A percentile compares a stretch with the other conserved stretches of the same genome.
Conservation (phyloP, 257 asterid genomes). For the Penstemon eatonii region DNA sequence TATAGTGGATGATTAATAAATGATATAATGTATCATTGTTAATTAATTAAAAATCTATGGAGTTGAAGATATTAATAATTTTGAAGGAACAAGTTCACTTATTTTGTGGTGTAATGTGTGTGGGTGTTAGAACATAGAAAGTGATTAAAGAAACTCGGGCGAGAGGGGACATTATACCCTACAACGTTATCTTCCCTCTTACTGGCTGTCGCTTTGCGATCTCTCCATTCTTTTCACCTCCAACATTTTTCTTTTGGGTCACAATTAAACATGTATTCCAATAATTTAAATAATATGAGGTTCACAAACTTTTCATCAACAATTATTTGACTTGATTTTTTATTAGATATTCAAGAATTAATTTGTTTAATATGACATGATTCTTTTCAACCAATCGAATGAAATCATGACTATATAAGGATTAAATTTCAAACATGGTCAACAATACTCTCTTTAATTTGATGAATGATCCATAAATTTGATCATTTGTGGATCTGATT, state of each 20-base stretch:
- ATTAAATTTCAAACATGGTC: too few relatives aligned
- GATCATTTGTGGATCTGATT: too few relatives aligned
- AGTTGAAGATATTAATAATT: background rate
- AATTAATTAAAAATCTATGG: background rate
- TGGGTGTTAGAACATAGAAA: slow-evolving; percentile 13
- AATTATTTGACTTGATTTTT: too few relatives aligned
- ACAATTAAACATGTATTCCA: background rate
- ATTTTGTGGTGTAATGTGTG: slow-evolving; percentile 16
- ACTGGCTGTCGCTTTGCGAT: slow-evolving; percentile 31
- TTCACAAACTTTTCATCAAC: too few relatives aligned
- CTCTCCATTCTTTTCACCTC: slow-evolving; percentile 12
- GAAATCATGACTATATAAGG: too few relatives aligned
- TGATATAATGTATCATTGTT: too few relatives aligned
- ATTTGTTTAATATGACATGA: too few relatives aligned
- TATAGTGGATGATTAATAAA: too few relatives aligned
- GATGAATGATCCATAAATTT: too few relatives aligned
- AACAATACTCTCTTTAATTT: too few relatives aligned
- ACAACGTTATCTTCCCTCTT: slow-evolving; percentile 31
- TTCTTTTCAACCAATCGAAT: too few relatives aligned
- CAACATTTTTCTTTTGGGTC: background rate
- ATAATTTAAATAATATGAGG: background rate
- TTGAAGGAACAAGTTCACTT: slow-evolving; percentile 16
- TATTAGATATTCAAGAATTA: too few relatives aligned
- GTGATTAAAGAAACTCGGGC: background rate
- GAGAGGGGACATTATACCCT: slow-evolving; percentile 34